These are phyloP conservation scores for Carex scoparia DNA, from an alignment of 176 grass and related monocot species.

Conservation along the genomic window DNA sequence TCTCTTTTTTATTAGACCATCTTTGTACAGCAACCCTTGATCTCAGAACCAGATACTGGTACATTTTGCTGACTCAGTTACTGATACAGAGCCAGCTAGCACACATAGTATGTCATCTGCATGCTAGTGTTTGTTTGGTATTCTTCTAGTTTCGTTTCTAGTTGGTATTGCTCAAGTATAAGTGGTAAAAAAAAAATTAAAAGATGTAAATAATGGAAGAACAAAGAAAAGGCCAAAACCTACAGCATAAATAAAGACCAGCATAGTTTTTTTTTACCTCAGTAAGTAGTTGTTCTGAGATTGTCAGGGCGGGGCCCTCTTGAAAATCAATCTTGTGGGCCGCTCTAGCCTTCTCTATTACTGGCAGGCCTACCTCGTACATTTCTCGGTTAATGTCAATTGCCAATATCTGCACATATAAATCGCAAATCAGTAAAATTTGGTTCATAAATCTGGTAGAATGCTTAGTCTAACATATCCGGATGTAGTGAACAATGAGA, in stretches of 20 bases:
- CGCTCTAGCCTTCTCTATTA: slow-evolving; percentile 64
- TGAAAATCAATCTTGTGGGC: slow-evolving; percentile 67
- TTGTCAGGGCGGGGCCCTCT: slow-evolving; percentile 14
- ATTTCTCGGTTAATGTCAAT: slow-evolving; percentile 49
- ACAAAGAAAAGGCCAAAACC: neutral
- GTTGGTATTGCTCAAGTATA: neutral
- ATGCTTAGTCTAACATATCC: neutral
- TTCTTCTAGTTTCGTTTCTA: neutral
- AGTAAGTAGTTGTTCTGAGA: slow-evolving; percentile 2
- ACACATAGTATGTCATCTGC: neutral
- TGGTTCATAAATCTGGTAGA: neutral
- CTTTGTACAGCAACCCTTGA: neutral
- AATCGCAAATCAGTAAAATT: neutral
- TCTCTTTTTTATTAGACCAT: neutral
- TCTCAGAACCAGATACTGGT: neutral
- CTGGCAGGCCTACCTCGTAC: slow-evolving; percentile 46
- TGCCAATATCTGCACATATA: slow-evolving; percentile 38
- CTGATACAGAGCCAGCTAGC: neutral
- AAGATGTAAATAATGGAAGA: neutral
- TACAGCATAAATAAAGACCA: neutral
- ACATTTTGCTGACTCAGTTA: neutral
- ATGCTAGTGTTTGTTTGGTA: neutral
- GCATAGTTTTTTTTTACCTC: neutral
- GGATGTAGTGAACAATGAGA: neutral
- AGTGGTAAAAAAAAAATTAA: neutral